Base-by-base conservation (phyloP, 257 asterid genomes). In the Misopates orontium region DNA sequence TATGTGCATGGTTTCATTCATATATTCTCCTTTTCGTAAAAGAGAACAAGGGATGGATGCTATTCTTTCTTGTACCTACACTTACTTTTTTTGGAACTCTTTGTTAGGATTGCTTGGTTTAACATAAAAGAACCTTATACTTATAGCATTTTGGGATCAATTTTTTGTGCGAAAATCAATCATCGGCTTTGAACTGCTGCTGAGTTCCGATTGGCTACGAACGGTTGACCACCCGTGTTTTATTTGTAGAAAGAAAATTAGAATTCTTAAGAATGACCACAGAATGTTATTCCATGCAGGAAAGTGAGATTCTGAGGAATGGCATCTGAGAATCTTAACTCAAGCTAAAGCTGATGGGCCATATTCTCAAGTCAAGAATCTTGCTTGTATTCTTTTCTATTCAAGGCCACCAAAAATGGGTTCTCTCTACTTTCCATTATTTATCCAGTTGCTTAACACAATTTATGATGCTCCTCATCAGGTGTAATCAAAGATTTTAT, bases 331-430 rank as follows among this genome's bases (percentile, higher is more conserved):
- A 85, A 86, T 84, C 84, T 77, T 75, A 80, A 84, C 92, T 79
- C 85, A 75, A 72, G 73, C 69, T 70, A 78, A 70, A 78, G 87
- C 68, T 74, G 73, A 70, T 81, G 79, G 67, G 80, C 68, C 71
- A 69, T 80, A 83, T 86, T 86, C 83, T 70, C 88, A 80, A 84
- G 95, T 75, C 95, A 84, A 84, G 95, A 82, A 83, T 81, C 75
- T 40, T 71, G 67, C 58, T 75, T 78, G n/a, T n/a, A 73, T 75
- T 79, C 79, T 70, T 79, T 80, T 60, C 84, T 75, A 73, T 69
- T 80, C 63, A 28, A 83, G 79, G 79, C 95, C 90, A 79, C 90
- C 42, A 81, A 82, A 74, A 82, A 82, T 86, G 90, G 90, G 83
- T 83, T 86, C 88, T 64, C 71, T 73, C 64, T 62, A 49, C 44